phyloP scores from a whole-genome alignment of 306 rosid species.

The Acacia acuminata region DNA sequence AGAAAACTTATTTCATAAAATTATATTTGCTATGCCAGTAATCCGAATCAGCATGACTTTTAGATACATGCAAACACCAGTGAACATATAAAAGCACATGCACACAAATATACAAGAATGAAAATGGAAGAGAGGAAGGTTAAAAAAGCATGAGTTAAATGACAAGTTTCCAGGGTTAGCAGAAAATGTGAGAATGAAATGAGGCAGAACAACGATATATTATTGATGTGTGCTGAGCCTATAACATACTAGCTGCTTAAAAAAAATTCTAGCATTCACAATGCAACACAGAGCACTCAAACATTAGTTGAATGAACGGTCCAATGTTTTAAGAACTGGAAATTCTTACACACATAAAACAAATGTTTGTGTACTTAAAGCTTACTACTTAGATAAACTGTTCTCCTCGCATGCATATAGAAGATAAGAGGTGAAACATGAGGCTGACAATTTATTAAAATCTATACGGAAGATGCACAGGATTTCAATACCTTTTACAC shows the following conservation, averaged over 20 bases:
- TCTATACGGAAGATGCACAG: too few relatives aligned
- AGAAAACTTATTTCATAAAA: constrained; percentile 20
- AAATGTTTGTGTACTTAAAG: too few relatives aligned
- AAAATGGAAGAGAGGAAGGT: neutral
- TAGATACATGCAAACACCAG: neutral
- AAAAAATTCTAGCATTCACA: constrained; percentile 11
- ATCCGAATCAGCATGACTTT: neutral
- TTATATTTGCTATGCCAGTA: neutral
- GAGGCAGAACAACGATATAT: neutral
- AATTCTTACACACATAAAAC: too few relatives aligned
- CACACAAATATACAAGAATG: neutral
- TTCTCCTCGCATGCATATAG: too few relatives aligned
- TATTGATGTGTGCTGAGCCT: neutral
- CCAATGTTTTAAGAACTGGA: too few relatives aligned
- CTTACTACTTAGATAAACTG: too few relatives aligned
- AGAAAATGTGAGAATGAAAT: constrained; percentile 14
- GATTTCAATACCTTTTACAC: too few relatives aligned
- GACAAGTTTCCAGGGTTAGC: constrained; percentile 13
- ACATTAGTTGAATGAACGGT: constrained; percentile 9
- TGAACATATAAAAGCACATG: neutral
- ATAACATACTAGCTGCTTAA: constrained; percentile 1
- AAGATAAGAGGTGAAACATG: too few relatives aligned
- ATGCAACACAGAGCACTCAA: neutral
- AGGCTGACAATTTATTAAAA: too few relatives aligned
- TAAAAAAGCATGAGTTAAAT: neutral